Percentiles rank a stretch among this genome's conserved stretches.
These are phyloP conservation scores for Xylariomycetidae sp. DNA, from an alignment of 2,329 filamentous ascomycete genomes.

Conservation along the genomic window DNA sequence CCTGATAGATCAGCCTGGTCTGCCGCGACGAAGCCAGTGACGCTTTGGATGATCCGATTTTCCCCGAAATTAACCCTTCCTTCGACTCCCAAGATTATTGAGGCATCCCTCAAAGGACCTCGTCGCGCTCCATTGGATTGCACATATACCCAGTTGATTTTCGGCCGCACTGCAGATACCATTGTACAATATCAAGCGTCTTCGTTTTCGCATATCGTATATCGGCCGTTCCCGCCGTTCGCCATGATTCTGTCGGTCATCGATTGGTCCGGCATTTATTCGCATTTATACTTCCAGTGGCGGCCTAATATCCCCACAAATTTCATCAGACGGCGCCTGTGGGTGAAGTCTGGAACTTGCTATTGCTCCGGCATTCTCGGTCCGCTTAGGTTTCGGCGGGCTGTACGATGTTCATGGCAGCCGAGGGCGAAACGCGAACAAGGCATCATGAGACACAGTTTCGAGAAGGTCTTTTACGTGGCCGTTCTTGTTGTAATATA, in stretches of 20 bases:
- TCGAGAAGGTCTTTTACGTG: too few relatives aligned
- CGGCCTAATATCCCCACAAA: conserved; percentile 5
- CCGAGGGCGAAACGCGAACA: too few relatives aligned
- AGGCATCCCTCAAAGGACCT: neutral
- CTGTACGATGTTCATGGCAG: too few relatives aligned
- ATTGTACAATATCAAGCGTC: conserved; percentile 23
- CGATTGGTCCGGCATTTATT: too few relatives aligned
- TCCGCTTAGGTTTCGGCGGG: too few relatives aligned
- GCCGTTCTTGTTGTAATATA: too few relatives aligned
- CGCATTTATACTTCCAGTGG: conserved; percentile 5
- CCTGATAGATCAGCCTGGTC: conserved; percentile 52
- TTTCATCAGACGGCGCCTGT: conserved; percentile 9
- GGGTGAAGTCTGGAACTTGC: too few relatives aligned
- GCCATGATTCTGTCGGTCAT: conserved; percentile 7
- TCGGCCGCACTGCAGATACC: conserved; percentile 25
- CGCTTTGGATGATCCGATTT: too few relatives aligned
- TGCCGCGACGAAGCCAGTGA: conserved; percentile 21
- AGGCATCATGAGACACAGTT: too few relatives aligned
- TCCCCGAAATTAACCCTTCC: too few relatives aligned
- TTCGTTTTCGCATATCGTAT: conserved; percentile 10
- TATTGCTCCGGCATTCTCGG: too few relatives aligned
- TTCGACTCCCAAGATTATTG: too few relatives aligned
- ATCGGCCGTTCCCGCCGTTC: conserved; percentile 10
- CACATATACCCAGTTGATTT: conserved; percentile 24
- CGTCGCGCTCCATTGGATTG: conserved; percentile 15